Base-by-base conservation (phyloP, 108 stramenopile species). In the Mayamaea pseudoterrestris region DNA sequence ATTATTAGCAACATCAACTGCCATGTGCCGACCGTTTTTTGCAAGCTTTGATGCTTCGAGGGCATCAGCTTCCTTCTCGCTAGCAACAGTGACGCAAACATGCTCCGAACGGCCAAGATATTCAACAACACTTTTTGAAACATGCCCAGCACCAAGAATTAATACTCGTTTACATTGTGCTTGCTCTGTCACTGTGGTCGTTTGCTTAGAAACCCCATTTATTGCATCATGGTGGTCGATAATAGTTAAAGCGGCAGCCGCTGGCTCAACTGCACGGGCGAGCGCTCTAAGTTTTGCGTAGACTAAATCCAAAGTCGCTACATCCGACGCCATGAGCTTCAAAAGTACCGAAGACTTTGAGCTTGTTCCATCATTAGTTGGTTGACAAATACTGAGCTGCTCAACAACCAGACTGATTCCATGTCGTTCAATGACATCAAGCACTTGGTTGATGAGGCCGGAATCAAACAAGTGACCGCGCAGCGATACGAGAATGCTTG, bases 381-480 rank as follows among this genome's bases (percentile, higher is more conserved):
- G 41, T 27, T 27, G 27, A 22, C 53, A 50, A 5, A 84, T 77
- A 44, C 24, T 50, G 41, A 80, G 78, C 37, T 77, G 71, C 27
- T 60, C 46, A 36, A 90, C 67, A 34, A 62, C 71, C 39, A 84
- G 75, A 12, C 61, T 56, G 55, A 80, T 78, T 25, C 65, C 63
- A 8, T 61, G 49, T 20, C 47, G 42, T 48, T 89, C 87, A 36
- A 89, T 55, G 9, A 72, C 65, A 57, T 90, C 83, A 13, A 89
- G 61, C 2, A 87, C 48, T 37, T 71, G 67, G 63, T 93, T 93
- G 60, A 93, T 86, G 14, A 90, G 54, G 27, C 83, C 83, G 24
- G 74, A 71, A 60, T 93, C 92, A 61, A 93, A 93, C 42, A 65
- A 29, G 37, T 65, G 63, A 16, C 63, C 63, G 12, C 57, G 44